phyloP scores from a whole-genome alignment of 2,329 filamentous ascomycete genomes.

The Chalara sp. region DNA sequence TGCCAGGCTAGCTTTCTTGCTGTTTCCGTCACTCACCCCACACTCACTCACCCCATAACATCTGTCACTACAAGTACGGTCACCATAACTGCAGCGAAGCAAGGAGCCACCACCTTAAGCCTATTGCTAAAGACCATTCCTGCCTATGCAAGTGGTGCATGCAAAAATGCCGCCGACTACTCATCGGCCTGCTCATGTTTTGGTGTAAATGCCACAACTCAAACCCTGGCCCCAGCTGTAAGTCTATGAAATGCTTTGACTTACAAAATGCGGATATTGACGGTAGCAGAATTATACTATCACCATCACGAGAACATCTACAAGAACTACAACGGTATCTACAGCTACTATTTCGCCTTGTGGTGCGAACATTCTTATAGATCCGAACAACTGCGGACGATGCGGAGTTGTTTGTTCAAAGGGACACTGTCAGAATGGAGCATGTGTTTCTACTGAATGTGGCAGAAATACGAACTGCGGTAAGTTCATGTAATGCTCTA shows the following conservation, averaged over 20 bases:
- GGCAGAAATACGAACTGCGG: slow-evolving; percentile 8
- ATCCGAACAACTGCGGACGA: slow-evolving; percentile 14
- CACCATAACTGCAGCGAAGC: background rate
- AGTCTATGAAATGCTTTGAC: background rate
- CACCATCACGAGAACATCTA: background rate
- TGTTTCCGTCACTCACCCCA: background rate
- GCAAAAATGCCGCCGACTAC: slow-evolving; percentile 2
- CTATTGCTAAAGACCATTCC: background rate
- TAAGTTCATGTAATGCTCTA: no score
- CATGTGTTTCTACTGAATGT: slow-evolving; percentile 7
- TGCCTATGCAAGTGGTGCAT: slow-evolving; percentile 3
- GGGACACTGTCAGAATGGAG: slow-evolving; percentile 9
- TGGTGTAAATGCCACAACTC: background rate
- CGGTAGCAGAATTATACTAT: background rate
- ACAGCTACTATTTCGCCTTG: slow-evolving; percentile 5
- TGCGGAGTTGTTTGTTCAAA: slow-evolving; percentile 12
- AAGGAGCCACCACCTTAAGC: background rate
- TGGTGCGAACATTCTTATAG: slow-evolving; percentile 8
- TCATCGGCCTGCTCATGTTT: slow-evolving; percentile 8
- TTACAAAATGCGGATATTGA: no score
- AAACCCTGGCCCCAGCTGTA: background rate
- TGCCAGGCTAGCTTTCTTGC: background rate
- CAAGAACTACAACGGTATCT: background rate
- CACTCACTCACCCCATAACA: background rate
- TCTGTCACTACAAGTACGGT: background rate